Percentiles rank a stretch among this genome's conserved stretches.
These are phyloP conservation scores for Tricholoma bakamatsutake DNA, from an alignment of 768 basidiomycete genomes.

Conservation along the genomic window DNA sequence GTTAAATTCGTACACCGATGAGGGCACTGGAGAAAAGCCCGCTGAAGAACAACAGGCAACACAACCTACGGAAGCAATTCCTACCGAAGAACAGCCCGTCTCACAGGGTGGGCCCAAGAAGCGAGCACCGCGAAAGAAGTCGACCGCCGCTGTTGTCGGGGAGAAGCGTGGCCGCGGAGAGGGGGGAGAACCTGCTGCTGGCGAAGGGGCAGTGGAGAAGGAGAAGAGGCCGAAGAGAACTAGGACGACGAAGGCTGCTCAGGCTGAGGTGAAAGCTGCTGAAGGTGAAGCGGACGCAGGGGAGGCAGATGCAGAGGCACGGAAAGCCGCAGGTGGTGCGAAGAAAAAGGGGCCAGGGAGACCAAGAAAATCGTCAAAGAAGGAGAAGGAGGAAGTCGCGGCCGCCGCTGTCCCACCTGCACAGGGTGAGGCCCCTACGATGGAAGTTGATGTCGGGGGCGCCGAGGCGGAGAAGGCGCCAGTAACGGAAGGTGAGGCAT, in stretches of 20 bases:
- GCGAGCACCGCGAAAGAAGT: conserved; percentile 7
- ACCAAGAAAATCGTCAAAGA: conserved; percentile 13
- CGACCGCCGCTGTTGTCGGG: conserved; percentile 7
- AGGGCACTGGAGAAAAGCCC: background rate
- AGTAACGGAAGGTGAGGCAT: background rate
- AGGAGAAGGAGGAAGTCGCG: conserved; percentile 1
- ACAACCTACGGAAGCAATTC: background rate
- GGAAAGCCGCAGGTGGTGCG: background rate
- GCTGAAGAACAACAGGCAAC: background rate
- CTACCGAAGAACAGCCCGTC: background rate
- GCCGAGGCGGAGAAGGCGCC: conserved; percentile 7
- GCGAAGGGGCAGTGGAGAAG: conserved; percentile 12
- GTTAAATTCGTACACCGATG: background rate
- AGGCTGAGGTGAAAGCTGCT: conserved; percentile 4
- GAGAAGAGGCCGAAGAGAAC: conserved; percentile 21
- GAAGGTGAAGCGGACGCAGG: background rate
- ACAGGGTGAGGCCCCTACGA: background rate
- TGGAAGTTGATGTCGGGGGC: background rate
- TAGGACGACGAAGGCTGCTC: conserved; percentile 7
- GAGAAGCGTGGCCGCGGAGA: conserved; percentile 11
- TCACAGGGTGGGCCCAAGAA: conserved; percentile 6
- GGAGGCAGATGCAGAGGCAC: conserved; percentile 1
- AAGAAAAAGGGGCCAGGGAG: conserved; percentile 14
- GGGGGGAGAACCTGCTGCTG: conserved; percentile 5
- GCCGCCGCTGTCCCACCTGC: background rate